phyloP scores from a whole-genome alignment of 2,329 filamentous ascomycete genomes.

The Aspergillus neotritici region DNA sequence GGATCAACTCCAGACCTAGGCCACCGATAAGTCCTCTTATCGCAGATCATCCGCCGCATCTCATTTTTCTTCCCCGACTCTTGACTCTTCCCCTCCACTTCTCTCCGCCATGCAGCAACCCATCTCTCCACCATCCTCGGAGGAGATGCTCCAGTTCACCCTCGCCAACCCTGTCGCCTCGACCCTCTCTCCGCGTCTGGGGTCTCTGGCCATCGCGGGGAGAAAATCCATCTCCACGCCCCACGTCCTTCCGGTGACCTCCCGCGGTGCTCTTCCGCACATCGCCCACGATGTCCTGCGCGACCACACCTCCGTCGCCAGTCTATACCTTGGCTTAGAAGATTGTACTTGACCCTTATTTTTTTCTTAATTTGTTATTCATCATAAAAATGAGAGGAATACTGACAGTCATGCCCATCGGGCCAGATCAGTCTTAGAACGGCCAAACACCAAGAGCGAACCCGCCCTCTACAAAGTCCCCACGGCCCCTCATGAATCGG shows the following conservation, averaged over 20 bases:
- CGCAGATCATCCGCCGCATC: constrained; percentile 9
- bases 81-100: constrained; percentile 5
- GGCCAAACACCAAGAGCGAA: constrained; percentile 37
- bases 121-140: constrained; percentile 11
- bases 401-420: constrained; percentile 28
- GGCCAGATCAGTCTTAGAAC: constrained; percentile 57
- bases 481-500: constrained; percentile 43
- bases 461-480: constrained; percentile 50
- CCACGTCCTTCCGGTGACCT: constrained; percentile 72
- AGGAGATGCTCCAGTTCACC: constrained; percentile 37
- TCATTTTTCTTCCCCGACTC: not conserved
- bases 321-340: constrained; percentile 77
- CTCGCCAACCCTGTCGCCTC: constrained; percentile 29
- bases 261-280: constrained; percentile 80
- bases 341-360: constrained; percentile 72
- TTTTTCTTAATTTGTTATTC: too few relatives aligned
- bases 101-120: constrained; percentile 27
- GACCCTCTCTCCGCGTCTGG: constrained; percentile 56
- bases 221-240: constrained; percentile 72
- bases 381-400: not conserved
- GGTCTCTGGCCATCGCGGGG: constrained; percentile 57
- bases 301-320: constrained; percentile 59
- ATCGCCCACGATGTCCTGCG: constrained; percentile 76
- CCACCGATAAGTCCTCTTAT: not conserved
- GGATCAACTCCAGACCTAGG: not conserved